These are phyloP conservation scores for Chamaecyparis obtusa DNA, from an alignment of 75 land plant species.

Conservation along the genomic window DNA sequence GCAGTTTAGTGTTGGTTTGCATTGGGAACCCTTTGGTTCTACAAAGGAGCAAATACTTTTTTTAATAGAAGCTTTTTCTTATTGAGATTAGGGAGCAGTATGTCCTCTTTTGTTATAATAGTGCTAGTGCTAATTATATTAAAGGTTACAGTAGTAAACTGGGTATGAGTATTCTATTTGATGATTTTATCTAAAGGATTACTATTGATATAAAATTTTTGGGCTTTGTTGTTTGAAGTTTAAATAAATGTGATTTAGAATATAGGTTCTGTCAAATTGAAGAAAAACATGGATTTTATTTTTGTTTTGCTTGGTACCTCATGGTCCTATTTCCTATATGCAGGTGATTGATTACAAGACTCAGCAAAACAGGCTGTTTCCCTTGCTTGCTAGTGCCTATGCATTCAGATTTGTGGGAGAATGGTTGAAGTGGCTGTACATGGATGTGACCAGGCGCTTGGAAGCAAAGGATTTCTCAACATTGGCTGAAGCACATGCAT, in stretches of 20 bases:
- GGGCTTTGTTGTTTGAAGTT: neutral
- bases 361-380: conserved; percentile 93
- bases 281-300: neutral
- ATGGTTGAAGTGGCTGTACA: conserved; percentile 91
- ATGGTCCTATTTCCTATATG: conserved; percentile 12
- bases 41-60: neutral
- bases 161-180: neutral
- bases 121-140: neutral
- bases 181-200: neutral
- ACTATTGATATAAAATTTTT: neutral
- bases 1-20: neutral
- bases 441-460: conserved; percentile 82
- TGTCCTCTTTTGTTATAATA: neutral
- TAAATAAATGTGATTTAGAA: neutral
- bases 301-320: neutral
- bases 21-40: neutral
- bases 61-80: neutral
- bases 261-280: neutral
- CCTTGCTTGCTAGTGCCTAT: conserved; percentile 95
- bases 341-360: conserved; percentile 96
- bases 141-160: neutral
- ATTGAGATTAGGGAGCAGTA: neutral
- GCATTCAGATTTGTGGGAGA: conserved; percentile 94
- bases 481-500: conserved; percentile 96
- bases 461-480: conserved; percentile 88